phyloP scores from a whole-genome alignment of 495 filamentous ascomycete species.

The Xylaria curta region DNA sequence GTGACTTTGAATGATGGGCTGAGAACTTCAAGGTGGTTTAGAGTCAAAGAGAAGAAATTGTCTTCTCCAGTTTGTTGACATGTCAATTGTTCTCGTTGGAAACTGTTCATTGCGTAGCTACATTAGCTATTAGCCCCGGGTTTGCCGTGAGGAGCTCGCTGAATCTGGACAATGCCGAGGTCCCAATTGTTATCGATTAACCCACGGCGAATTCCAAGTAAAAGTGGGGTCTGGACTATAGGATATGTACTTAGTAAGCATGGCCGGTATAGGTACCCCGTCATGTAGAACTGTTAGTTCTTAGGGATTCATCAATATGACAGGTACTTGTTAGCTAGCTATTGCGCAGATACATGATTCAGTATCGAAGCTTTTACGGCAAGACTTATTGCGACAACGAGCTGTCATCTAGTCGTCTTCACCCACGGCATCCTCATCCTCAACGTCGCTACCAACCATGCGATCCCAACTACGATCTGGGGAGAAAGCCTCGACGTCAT shows the following conservation, averaged over 20 bases:
- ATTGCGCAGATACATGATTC: neutral
- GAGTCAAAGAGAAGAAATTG: neutral
- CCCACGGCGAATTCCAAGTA: too few species aligned
- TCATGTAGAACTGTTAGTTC: too few species aligned
- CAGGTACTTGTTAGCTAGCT: neutral
- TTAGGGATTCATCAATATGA: too few species aligned
- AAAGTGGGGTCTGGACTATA: too few species aligned
- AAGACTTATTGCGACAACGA: too few species aligned
- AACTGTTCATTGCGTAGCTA: neutral
- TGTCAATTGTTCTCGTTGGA: neutral
- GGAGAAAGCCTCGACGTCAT: constrained; percentile 18
- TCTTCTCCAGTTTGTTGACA: neutral
- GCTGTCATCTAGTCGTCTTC: constrained; percentile 21
- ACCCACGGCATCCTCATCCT: constrained; percentile 24
- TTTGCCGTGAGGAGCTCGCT: constrained; percentile 8
- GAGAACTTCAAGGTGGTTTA: constrained; percentile 4
- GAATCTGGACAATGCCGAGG: constrained; percentile 19
- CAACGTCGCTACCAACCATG: constrained; percentile 27
- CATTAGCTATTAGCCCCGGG: neutral
- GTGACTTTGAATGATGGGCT: too few species aligned
- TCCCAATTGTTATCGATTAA: constrained; percentile 11
- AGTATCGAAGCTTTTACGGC: neutral
- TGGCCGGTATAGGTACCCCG: too few species aligned
- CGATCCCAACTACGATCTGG: constrained; percentile 21
- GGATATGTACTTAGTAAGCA: too few species aligned